These are phyloP conservation scores for Phytophthora capsici DNA, from an alignment of 352 stramenopile species.

Conservation along the genomic window DNA sequence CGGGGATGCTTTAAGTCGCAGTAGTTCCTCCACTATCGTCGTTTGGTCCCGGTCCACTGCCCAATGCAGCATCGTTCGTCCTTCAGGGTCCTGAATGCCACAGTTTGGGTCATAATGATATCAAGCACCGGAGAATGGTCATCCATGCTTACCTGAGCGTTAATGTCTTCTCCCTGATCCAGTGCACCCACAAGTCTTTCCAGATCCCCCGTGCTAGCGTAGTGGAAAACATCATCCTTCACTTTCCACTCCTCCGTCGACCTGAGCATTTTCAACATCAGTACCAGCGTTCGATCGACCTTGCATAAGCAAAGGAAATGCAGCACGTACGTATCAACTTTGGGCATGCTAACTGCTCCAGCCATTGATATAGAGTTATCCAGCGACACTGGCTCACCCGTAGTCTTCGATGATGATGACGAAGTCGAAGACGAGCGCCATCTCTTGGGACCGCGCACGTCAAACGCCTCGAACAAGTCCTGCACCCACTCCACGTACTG, in stretches of 20 bases:
- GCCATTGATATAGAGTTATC: slow-evolving; percentile 55
- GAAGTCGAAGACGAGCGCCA: slow-evolving; percentile 23
- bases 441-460: slow-evolving; percentile 45
- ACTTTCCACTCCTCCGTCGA: slow-evolving; percentile 83
- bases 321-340: slow-evolving; percentile 68
- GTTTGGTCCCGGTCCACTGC: slow-evolving; percentile 73
- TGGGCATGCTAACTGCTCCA: slow-evolving; percentile 64
- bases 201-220: slow-evolving; percentile 68
- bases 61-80: slow-evolving; percentile 85
- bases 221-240: slow-evolving; percentile 75
- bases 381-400: slow-evolving; percentile 41
- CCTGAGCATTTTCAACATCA: slow-evolving; percentile 28
- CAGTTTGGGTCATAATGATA: background rate
- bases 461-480: slow-evolving; percentile 75
- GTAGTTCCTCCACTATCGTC: slow-evolving; percentile 56
- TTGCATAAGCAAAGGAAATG: background rate
- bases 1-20: slow-evolving; percentile 57
- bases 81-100: slow-evolving; percentile 62
- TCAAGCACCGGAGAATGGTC: background rate
- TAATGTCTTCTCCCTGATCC: slow-evolving; percentile 47
- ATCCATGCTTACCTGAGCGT: slow-evolving; percentile 42
- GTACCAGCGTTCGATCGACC: no score
- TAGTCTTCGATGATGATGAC: slow-evolving; percentile 27
- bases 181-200: slow-evolving; percentile 57
- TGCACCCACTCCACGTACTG: slow-evolving; percentile 78